Base-by-base conservation (phyloP, 345 rosid genomes). In the Salix dunnii region DNA sequence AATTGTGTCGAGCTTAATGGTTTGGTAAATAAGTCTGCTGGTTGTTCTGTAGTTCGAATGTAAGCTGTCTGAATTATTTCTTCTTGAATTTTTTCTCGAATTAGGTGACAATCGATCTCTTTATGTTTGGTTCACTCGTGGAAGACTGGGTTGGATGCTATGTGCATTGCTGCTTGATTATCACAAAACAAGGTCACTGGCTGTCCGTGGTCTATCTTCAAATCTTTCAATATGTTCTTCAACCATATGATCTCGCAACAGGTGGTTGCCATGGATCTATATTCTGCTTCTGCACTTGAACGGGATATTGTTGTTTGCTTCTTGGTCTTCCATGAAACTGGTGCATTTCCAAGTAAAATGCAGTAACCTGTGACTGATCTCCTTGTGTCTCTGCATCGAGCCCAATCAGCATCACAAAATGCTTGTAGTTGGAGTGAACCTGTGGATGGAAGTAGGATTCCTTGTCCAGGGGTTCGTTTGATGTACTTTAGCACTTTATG, bases 81-180 rank as follows among this genome's bases (percentile, higher is more conserved):
- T 42, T 9, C 46, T 36, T 36, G 55, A 17, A 49, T 17, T 6
- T 49, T 49, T 17, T 49, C 55, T 17, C 8, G 55, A 17, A 42
- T 42, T 2, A 42, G 0, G 0, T 42, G 16, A 11, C 16, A 42
- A 0, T 42, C 4, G 0, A 12, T 11, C 11, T 42, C 46, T 42
- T 10, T 42, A 3, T 42, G 46, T 8, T 42, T 42, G 3, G 14
- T 42, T 49, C 3, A 0, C 0, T 49, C 55, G 6, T 49, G 55
- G 2, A 17, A 49, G 21, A 18, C 0, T 1, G 2, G 0, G 0
- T 49, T 5, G 0, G n/a, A 18, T 16, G n/a, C 9, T 4, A 49
- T 49, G 7, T 49, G n/a, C 7, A 49, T 0, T 18, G 2, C 1
- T 17, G 55, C n/a, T 5, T 49, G n/a, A 6, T 17, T 18, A 6